Evolutionary conservation across 306 rosid species (phyloP), one percentile per base, ranked within the genome.

Genomic region (Lupinus albus): DNA sequence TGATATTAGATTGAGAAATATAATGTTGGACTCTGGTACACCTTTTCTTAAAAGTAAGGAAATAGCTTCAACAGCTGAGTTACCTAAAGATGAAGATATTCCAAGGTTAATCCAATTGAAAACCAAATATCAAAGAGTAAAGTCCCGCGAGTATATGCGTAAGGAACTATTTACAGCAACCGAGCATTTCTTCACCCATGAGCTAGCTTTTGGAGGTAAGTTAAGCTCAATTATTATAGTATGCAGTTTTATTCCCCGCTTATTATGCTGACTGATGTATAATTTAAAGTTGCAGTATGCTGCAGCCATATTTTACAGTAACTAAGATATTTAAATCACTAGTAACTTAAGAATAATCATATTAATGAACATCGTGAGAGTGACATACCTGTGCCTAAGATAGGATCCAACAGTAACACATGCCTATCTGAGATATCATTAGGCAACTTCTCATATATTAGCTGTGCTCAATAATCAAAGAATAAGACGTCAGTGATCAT

Each of bases 391-490:
- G 99, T 94, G 69, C 99, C 99, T 53, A 94, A 78, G 74, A 94
- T 91, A 13, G 99, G 99, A 87, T 94, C 99, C 88, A 94, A 77
- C 28, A 94, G 81, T 70, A 94, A 77, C 51, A 94, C 99, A 67
- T 94, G 97, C 81, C 99, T 88, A 64, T 94, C 88, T 38, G 99
- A 91, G 81, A 94, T 94, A 78, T 94, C 99, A 63, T 79, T 77
- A 25, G 99, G 97, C 70, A 94, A 72, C 59, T 94, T 94, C 76
- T 94, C 99, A 73, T 94, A 94, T 76, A 94, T 84, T 48, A 94
- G 82, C 99, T 94, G 95, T 94, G 95, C 78, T 73, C 68, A 78
- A 72, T 52, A 64, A 64, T 66, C 55, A 78, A 77, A 62, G 51
- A 48, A 69, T 41, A 13, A 46, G 38, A 20, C 28, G 61, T 71